Conservation (phyloP, 2,329 filamentous ascomycete genomes). For the Ascochyta koolunga region DNA sequence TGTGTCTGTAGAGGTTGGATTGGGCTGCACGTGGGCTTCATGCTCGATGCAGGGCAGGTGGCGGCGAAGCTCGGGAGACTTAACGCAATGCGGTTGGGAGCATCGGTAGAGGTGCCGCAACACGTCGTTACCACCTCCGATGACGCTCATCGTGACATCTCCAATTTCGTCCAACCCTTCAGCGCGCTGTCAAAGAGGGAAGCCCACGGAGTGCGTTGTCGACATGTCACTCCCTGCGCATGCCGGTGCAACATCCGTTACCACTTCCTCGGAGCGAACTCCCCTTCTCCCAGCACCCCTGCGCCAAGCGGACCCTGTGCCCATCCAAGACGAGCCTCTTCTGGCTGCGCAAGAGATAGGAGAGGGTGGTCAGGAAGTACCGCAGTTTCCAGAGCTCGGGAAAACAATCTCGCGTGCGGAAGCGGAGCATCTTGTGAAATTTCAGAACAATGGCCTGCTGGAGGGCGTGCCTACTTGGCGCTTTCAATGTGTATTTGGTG, state of each 20-base stretch:
- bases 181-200: too few species aligned
- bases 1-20: neutral
- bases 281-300: constrained; percentile 36
- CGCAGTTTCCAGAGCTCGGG: constrained; percentile 28
- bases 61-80: constrained; percentile 9
- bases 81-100: constrained; percentile 4
- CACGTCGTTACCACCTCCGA: neutral
- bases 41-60: neutral
- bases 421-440: constrained; percentile 28
- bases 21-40: constrained; percentile 2
- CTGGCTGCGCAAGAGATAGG: constrained; percentile 29
- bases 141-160: constrained; percentile 5
- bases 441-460: constrained; percentile 42
- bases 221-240: constrained; percentile 3
- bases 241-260: constrained; percentile 4
- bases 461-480: constrained; percentile 40
- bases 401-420: constrained; percentile 28
- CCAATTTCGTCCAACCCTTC: neutral
- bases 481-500: constrained; percentile 48
- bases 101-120: constrained; percentile 9
- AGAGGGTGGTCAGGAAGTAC: constrained; percentile 31
- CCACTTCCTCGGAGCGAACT: constrained; percentile 37
- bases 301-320: constrained; percentile 22
- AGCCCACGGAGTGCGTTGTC: neutral
- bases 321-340: constrained; percentile 30